Conservation (phyloP, 805 yeast genomes). For the Helenozyma rhizophorensis region DNA sequence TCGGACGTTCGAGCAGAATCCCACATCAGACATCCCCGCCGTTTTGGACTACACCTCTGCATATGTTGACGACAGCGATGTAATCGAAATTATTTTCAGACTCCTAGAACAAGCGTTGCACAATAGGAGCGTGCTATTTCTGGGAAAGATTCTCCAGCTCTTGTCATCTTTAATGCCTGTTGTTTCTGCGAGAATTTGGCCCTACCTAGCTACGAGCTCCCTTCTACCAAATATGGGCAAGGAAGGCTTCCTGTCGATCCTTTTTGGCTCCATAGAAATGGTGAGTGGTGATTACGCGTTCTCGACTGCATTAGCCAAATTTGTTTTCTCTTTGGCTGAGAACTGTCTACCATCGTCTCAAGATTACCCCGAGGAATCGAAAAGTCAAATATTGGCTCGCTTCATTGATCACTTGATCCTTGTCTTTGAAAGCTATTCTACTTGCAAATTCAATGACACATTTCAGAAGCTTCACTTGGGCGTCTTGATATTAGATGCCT, state of each 20-base stretch:
- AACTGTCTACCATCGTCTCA: constrained; percentile 43
- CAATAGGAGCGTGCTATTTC: constrained; percentile 43
- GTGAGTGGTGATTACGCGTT: constrained; percentile 63
- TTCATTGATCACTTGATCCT: constrained; percentile 55
- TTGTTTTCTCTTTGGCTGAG: constrained; percentile 50
- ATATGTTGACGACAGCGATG: constrained; percentile 53
- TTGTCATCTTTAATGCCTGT: constrained; percentile 45
- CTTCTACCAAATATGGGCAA: constrained; percentile 55
- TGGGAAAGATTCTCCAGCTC: constrained; percentile 46
- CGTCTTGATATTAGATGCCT: constrained; percentile 46
- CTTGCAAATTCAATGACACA: constrained; percentile 60
- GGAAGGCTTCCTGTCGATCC: constrained; percentile 58
- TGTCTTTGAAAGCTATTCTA: constrained; percentile 67
- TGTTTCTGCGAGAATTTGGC: constrained; percentile 72
- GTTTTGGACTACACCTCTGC: constrained; percentile 40
- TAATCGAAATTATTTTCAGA: constrained; percentile 57
- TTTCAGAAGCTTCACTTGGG: constrained; percentile 63
- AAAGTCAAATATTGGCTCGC: constrained; percentile 51
- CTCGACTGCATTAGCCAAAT: constrained; percentile 54
- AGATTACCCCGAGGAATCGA: constrained; percentile 28
- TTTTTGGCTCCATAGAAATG: constrained; percentile 71
- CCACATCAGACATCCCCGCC: constrained; percentile 20
- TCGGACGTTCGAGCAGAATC: constrained; percentile 35
- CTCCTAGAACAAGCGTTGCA: constrained; percentile 67
- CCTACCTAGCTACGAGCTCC: constrained; percentile 63